Conservation (phyloP, 306 rosid species). For the Myrica gale region DNA sequence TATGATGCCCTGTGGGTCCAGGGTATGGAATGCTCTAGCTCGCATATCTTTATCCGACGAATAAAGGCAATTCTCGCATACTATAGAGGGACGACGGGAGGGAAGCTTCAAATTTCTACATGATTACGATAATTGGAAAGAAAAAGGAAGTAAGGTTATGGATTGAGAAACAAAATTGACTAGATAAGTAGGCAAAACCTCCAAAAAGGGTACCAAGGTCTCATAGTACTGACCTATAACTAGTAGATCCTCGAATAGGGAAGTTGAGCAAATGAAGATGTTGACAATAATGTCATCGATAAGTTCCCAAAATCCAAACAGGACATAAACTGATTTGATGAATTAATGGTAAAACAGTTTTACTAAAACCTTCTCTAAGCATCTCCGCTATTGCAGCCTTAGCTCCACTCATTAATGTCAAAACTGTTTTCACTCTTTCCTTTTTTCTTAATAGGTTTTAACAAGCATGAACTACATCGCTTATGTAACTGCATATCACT, state of each 20-base stretch:
- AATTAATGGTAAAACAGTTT: not conserved
- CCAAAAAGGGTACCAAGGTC: not conserved
- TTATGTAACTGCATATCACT: not conserved
- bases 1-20: conserved; percentile 81
- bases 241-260: not conserved
- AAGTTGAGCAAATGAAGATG: conserved; percentile 1
- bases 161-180: not conserved
- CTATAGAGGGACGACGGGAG: conserved; percentile 80
- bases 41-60: conserved; percentile 66
- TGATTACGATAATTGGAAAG: conserved; percentile 14
- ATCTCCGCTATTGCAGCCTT: conserved; percentile 7
- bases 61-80: conserved; percentile 86
- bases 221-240: not conserved
- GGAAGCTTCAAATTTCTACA: conserved; percentile 92
- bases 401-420: conserved; percentile 2
- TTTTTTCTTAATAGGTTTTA: not conserved
- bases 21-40: conserved; percentile 84
- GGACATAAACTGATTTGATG: not conserved
- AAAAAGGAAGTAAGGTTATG: conserved; percentile 9
- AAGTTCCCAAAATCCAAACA: not conserved
- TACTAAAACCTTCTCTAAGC: not conserved
- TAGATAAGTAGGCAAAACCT: not conserved
- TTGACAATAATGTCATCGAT: conserved; percentile 6
- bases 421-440: not conserved
- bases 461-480: not conserved